A percentile compares a stretch with the other conserved stretches of the same genome.
These are phyloP conservation scores for Coemansia sp. DNA, from an alignment of 192 early-diverging fungal species.

Conservation along the genomic window DNA sequence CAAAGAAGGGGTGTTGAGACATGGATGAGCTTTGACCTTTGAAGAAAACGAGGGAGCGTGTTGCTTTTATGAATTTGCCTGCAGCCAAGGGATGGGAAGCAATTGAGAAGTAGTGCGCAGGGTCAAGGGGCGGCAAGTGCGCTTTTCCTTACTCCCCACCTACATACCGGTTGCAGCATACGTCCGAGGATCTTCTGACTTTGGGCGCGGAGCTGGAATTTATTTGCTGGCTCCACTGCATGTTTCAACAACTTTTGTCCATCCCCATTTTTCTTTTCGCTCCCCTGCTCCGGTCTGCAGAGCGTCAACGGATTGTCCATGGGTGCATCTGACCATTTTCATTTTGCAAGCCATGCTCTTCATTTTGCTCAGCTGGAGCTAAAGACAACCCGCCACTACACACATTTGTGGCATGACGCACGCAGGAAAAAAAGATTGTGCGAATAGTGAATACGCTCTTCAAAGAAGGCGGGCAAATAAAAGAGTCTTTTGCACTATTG, in stretches of 20 bases:
- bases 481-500: conserved; percentile 7
- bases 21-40: conserved; percentile 1
- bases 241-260: conserved; percentile 3
- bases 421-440: neutral
- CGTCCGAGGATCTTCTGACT: conserved; percentile 10
- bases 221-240: conserved; percentile 1
- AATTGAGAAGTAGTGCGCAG: conserved; percentile 9
- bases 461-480: conserved; percentile 1
- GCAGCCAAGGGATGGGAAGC: conserved; percentile 1
- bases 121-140: conserved; percentile 3
- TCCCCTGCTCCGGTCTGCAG: conserved; percentile 18
- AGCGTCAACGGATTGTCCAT: neutral
- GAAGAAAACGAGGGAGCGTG: neutral
- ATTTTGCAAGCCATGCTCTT: neutral
- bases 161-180: conserved; percentile 1
- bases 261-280: neutral
- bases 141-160: neutral
- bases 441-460: neutral
- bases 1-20: neutral
- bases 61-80: neutral
- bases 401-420: neutral
- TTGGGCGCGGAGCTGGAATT: conserved; percentile 1
- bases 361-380: neutral
- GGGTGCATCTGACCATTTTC: conserved; percentile 6
- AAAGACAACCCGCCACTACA: conserved; percentile 1